Base-by-base conservation (phyloP, 495 filamentous ascomycete genomes). In the Penicillium subrubescens region DNA sequence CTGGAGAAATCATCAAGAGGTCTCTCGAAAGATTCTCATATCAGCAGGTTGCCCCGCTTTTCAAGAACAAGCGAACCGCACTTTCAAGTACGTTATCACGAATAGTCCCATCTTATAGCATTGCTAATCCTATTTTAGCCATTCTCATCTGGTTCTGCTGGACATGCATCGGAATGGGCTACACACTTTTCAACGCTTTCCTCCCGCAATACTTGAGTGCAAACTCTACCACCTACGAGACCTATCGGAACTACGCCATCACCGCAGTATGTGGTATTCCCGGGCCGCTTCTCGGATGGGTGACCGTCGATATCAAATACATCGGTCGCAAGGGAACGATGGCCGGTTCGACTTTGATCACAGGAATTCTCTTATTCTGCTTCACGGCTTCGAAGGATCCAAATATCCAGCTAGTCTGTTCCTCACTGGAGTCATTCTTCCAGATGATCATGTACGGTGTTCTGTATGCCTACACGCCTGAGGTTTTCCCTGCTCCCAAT, bases 171-270 rank as follows among this genome's bases (percentile, higher is more conserved):
- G 80, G 81, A 41, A 77, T 84, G 74, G 81, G 73, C n/a, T 83
- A 79, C 64, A 78, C 81, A 12, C 75, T 84, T 12, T 84, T 81
- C 77, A 83, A 83, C 63, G 77, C 78, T 17, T 84, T 84, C 70
- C 67, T 83, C 51, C 83, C 84, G 0, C 79, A 84, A 52, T 86
- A 86, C 60, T 76, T 86, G 10, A 71, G 70, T 17, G 61, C 61
- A 56, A 63, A 69, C 41, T 75, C 73, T 35, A 67, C 72, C 17
- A 72, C 71, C 48, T 73, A 73, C 65, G 74, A 77, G 37, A 80
- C 79, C n/a, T 86, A 87, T 68, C 82, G 84, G 34, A 84, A 87
- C 66, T 81, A 84, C 64, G 75, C 77, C 57, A 86, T 88, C 62
- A 85, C 79, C 14, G 78, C 82, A 0, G 75, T 83, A 34, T 77